Evolutionary conservation across 148 eudicot genomes (phyloP).

Genomic region (Vaccinium myrtillus): DNA sequence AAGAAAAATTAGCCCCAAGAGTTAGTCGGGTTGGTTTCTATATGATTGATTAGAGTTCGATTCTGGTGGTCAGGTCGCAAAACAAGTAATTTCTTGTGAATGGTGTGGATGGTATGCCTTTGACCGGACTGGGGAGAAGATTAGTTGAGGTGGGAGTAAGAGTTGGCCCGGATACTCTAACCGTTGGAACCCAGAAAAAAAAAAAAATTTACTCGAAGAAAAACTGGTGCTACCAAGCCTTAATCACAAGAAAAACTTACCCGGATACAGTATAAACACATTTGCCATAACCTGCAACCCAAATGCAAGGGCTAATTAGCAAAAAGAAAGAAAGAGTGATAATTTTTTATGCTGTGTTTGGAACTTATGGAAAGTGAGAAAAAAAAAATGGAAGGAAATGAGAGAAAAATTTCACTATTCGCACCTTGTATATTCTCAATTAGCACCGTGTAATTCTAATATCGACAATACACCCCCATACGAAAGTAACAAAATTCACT

Average conservation of each 20-base stretch:
- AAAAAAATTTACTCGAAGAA: background rate
- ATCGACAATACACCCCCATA: background rate
- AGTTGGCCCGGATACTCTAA: too few relatives aligned
- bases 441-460: background rate
- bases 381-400: background rate
- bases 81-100: too few relatives aligned
- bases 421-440: background rate
- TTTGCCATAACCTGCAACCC: constrained; percentile 6
- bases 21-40: too few relatives aligned
- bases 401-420: too few relatives aligned
- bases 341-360: too few relatives aligned
- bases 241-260: background rate
- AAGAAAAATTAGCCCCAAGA: background rate
- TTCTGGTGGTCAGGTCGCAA: too few relatives aligned
- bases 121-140: too few relatives aligned
- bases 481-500: background rate
- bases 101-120: too few relatives aligned
- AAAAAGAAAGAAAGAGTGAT: background rate
- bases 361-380: too few relatives aligned
- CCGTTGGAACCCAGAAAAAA: too few relatives aligned
- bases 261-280: constrained; percentile 1
- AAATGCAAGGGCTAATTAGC: background rate
- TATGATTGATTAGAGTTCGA: too few relatives aligned
- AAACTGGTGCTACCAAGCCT: background rate
- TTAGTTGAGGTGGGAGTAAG: too few relatives aligned